Percentiles rank a stretch among this genome's conserved stretches.
Conservation (phyloP, 148 eudicot species). For the Pharnaceum exiguum region DNA sequence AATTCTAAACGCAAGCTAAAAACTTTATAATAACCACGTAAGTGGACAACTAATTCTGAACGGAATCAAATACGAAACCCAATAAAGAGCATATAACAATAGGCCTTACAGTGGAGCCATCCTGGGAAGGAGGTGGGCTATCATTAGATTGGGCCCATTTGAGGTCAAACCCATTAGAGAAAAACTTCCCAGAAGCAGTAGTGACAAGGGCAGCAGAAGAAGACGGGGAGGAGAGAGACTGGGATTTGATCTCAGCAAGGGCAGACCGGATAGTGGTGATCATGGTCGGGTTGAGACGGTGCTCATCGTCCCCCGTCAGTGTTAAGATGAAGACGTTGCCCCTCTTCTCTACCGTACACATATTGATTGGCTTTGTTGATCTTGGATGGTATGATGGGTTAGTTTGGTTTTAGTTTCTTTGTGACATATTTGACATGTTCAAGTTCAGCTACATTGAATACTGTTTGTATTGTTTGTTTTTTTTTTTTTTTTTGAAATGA, state of each 20-base stretch:
- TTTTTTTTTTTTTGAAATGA: too few species aligned
- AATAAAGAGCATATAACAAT: too few species aligned
- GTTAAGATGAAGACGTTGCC: slow-evolving; percentile 37
- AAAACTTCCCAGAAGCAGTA: slow-evolving; percentile 27
- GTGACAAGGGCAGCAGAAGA: slow-evolving; percentile 23
- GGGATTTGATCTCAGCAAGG: slow-evolving; percentile 28
- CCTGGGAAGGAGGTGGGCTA: not conserved
- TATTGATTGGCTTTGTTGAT: not conserved
- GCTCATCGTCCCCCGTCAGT: slow-evolving; percentile 36
- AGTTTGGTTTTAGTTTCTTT: not conserved
- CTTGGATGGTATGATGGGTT: not conserved
- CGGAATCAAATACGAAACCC: too few species aligned
- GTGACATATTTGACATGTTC: not conserved
- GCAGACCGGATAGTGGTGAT: slow-evolving; percentile 30
- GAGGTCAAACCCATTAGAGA: slow-evolving; percentile 32
- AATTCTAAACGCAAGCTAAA: too few species aligned
- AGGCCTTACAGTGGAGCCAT: too few species aligned
- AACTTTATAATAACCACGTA: too few species aligned
- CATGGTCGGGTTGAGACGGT: slow-evolving; percentile 33
- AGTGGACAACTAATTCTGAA: too few species aligned
- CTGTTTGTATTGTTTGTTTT: too few species aligned
- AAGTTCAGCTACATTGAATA: too few species aligned
- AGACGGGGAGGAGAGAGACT: slow-evolving; percentile 6
- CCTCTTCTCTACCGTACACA: slow-evolving; percentile 34
- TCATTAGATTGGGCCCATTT: slow-evolving; percentile 15